Evolutionary conservation across 2,329 filamentous ascomycete species (phyloP), one percentile per base, ranked within the genome.

Genomic region (Cercospora sp.): DNA sequence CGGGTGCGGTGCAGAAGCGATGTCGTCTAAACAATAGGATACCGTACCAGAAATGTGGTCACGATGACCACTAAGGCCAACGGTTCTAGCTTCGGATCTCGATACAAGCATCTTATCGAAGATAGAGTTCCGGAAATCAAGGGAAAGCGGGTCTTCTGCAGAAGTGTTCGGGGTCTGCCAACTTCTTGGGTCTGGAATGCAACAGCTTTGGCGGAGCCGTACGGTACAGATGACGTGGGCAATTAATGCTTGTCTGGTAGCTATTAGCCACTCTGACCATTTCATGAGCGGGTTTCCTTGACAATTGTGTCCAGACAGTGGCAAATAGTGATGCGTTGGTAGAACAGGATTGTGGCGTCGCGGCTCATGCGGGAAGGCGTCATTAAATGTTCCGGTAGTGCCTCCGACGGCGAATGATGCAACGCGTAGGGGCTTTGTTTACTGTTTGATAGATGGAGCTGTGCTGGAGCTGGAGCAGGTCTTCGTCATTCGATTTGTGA

Each of bases 291-390:
- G 7, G 7, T 42, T 42, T n/a, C 4, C 7, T n/a, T 4, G 36
- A n/a, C 16, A 8, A 3, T 42, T 3, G 7, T 42, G 36, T 42
- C 18, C 30, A 39, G 26, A 4, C 45, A 51, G 48, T 30, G 10
- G 58, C 33, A n/a, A 18, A 26, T 18, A 13, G 36, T 42, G 36
- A 26, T 12, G 23, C 33, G 39, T 5, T 18, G 20, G 59, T 23
- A 61, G 33, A 5, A 28, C 0, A 45, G 31, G 60, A 42, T 28
- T 51, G 60, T 62, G 60, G 65, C 65, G 65, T 31, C 33, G 61
- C 66, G 60, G 51, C 39, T 60, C 33, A 67, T 58, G 59, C 62
- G 63, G 62, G 26, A 48, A 39, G 57, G 26, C 66, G 62, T 67
- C 66, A 67, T 64, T n/a, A 45, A 64, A 58, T 42, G 0, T 48